Conservation (phyloP, 139 green algal genomes). For the Diplosphaera chodatii region DNA sequence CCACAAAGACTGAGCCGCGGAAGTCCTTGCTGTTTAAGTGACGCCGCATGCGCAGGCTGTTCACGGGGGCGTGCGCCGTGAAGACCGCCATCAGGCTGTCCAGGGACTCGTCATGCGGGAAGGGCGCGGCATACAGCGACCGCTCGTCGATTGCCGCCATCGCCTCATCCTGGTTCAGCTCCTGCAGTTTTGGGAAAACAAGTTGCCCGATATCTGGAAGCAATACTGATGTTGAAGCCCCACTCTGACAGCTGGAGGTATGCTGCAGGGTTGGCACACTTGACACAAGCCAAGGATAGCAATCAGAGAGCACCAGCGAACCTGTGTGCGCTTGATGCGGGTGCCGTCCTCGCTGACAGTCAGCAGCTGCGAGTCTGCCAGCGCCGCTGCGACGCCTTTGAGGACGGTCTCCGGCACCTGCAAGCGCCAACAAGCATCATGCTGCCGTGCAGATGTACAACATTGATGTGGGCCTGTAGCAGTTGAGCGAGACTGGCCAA, state of each 20-base stretch:
- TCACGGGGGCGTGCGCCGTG: slow-evolving; percentile 20
- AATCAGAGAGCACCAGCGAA: no score
- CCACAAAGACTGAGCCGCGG: slow-evolving; percentile 76
- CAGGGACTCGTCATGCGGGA: slow-evolving; percentile 57
- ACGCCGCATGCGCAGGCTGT: slow-evolving; percentile 70
- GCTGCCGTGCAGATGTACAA: no score
- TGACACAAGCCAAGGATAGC: no score
- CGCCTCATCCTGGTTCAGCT: slow-evolving; percentile 12
- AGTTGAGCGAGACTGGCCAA: no score
- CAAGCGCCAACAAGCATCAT: no score
- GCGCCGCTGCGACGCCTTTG: slow-evolving; percentile 17
- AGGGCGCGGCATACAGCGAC: slow-evolving; percentile 69
- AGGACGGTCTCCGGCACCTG: neutral
- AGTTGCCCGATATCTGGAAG: no score
- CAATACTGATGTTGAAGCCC: no score
- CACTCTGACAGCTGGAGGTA: no score
- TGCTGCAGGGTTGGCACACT: no score
- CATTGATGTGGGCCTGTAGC: no score
- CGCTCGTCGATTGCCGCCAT: slow-evolving; percentile 53
- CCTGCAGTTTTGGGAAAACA: no score
- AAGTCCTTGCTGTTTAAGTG: slow-evolving; percentile 74
- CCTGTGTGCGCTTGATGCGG: slow-evolving; percentile 30
- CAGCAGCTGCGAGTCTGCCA: slow-evolving; percentile 16
- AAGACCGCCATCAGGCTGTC: slow-evolving; percentile 41
- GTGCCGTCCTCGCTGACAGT: slow-evolving; percentile 37